These are phyloP conservation scores for Lactuca saligna DNA, from an alignment of 129 eudicot species.

Conservation along the genomic window DNA sequence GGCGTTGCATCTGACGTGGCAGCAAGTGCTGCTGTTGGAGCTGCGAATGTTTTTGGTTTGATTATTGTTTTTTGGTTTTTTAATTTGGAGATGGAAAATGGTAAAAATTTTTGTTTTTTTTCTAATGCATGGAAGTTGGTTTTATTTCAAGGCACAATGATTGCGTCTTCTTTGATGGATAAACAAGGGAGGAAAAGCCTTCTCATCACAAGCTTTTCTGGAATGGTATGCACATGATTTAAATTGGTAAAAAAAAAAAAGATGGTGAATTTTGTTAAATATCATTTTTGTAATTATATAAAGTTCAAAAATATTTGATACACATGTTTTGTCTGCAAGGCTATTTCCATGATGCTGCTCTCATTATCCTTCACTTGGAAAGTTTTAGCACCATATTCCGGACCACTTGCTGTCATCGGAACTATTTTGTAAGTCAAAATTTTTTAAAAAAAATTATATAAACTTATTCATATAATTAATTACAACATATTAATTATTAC, in stretches of 20 bases:
- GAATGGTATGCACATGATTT: conserved; percentile 56
- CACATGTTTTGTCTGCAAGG: conserved; percentile 42
- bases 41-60: conserved; percentile 89
- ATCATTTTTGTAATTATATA: not conserved
- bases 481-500: not conserved
- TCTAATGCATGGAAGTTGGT: not conserved
- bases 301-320: not conserved
- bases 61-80: conserved; percentile 17
- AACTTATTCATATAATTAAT: not conserved
- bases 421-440: conserved; percentile 68
- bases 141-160: conserved; percentile 56
- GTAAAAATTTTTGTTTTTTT: not conserved
- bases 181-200: conserved; percentile 94
- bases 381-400: conserved; percentile 79
- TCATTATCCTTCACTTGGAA: conserved; percentile 83
- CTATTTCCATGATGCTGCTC: conserved; percentile 89
- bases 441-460: conserved; percentile 2
- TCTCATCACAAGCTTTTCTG: conserved; percentile 70
- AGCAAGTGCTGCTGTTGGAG: conserved; percentile 95
- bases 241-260: no score
- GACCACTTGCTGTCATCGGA: conserved; percentile 86
- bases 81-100: not conserved
- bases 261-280: no score
- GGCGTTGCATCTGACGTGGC: conserved; percentile 94
- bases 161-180: conserved; percentile 90